Evolutionary conservation across 2,329 filamentous ascomycete genomes (phyloP), one percentile per base, ranked within the genome.

Genomic region (Colletotrichum trifolii): DNA sequence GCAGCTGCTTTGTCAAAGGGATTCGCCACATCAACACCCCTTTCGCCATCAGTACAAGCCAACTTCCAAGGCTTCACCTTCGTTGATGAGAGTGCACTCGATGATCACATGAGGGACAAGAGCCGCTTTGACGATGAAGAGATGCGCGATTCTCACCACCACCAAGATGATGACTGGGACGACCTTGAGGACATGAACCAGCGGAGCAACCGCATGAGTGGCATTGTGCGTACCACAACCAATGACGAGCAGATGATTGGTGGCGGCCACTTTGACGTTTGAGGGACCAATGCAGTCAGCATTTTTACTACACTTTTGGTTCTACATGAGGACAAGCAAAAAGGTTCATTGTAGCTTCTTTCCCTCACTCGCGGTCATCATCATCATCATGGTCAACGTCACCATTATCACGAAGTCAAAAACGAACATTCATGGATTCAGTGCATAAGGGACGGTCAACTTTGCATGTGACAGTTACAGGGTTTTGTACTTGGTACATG

Each of bases 51-150:
- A 2, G 94, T 97, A 79, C 96, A 99, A 79, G 96, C 95, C 68
- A 97, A 98, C 75, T 99, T 99, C 83, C 93, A 96, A 73, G 96
- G 96, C 39, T 99, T 99, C 78, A 99, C 96, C 0, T 99, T 97
- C 76, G 96, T 98, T n/a, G 96, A 98, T 72, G 95, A 98, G 80
- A 97, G 93, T 73, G 92, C 93, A 2, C 89, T 99, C 60, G 94
- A 98, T 56, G 93, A 95, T 68, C 90, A 96, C 69, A 94, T 93
- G 88, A 79, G 81, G 61, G 83, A 83, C 66, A 79, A 82, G 54
- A 72, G 75, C 59, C 73, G 80, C 65, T 78, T 76, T 58, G 80
- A 84, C 55, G 82, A 87, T 52, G 87, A 90, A 68, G 84, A 88
- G 33, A 89, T 89, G 87, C 82, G 86, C 61, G 86, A 89, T 67